Conservation (phyloP, 1,139 yeast species). For the Wickerhamiella infanticola region DNA sequence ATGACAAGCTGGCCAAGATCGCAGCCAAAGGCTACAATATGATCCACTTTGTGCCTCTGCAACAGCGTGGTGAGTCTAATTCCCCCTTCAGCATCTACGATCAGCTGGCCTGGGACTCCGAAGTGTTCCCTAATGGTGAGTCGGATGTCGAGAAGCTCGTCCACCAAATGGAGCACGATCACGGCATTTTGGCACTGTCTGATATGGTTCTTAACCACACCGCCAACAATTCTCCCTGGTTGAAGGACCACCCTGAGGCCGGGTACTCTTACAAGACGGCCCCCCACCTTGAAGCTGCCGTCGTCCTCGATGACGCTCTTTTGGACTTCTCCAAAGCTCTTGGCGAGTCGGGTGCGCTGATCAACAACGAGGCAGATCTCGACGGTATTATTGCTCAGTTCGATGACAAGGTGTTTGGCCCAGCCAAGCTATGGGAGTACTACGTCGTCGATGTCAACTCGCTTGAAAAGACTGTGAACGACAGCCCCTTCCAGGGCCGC, state of each 20-base stretch:
- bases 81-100: constrained; percentile 89
- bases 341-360: constrained; percentile 34
- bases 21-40: constrained; percentile 73
- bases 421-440: constrained; percentile 70
- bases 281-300: constrained; percentile 73
- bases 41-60: constrained; percentile 92
- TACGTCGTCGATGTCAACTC: constrained; percentile 40
- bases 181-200: constrained; percentile 59
- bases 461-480: constrained; percentile 19
- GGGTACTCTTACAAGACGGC: constrained; percentile 82
- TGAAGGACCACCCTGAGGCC: constrained; percentile 70
- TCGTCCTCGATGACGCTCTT: constrained; percentile 60
- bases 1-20: constrained; percentile 42
- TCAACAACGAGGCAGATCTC: constrained; percentile 40
- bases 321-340: constrained; percentile 43
- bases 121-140: constrained; percentile 36
- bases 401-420: constrained; percentile 40
- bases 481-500: constrained; percentile 21
- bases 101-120: constrained; percentile 63
- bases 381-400: constrained; percentile 48
- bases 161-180: constrained; percentile 35
- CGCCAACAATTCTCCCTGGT: constrained; percentile 79
- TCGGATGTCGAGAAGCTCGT: constrained; percentile 35
- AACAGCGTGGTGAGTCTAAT: constrained; percentile 71
- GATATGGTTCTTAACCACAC: constrained; percentile 94